phyloP scores from a whole-genome alignment of 2,329 filamentous ascomycete species.

The Xylaria sp. region DNA sequence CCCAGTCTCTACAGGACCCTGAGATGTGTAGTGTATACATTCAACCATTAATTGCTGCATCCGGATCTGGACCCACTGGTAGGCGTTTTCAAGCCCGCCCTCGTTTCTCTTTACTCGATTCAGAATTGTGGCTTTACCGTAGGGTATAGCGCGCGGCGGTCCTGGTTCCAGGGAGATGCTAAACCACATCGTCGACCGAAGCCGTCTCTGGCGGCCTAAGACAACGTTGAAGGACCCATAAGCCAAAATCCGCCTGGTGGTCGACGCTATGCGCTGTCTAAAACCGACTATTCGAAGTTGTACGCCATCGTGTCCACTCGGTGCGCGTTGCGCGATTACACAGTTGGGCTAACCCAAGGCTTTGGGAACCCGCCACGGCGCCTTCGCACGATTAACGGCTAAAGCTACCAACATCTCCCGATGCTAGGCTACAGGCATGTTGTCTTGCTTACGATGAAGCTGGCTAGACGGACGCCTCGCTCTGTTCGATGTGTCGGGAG shows the following conservation, averaged over 20 bases:
- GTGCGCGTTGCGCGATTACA: not conserved
- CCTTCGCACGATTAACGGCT: constrained; percentile 20
- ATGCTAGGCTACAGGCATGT: constrained; percentile 4
- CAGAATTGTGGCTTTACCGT: constrained; percentile 32
- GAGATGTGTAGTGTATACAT: constrained; percentile 10
- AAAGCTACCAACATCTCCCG: constrained; percentile 19
- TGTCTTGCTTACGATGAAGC: constrained; percentile 11
- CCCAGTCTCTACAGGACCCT: constrained; percentile 14
- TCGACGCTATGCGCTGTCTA: constrained; percentile 19
- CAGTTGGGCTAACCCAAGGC: constrained; percentile 10
- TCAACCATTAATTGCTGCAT: constrained; percentile 16
- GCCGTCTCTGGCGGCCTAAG: constrained; percentile 21
- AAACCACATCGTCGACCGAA: constrained; percentile 21
- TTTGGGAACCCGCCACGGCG: constrained; percentile 17
- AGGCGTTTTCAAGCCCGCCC: constrained; percentile 35
- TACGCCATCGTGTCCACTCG: not conserved
- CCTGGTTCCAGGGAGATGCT: constrained; percentile 15
- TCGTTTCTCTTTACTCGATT: constrained; percentile 41
- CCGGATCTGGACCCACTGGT: constrained; percentile 33
- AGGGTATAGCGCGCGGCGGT: constrained; percentile 29
- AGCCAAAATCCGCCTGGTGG: constrained; percentile 8
- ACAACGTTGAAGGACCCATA: constrained; percentile 11
- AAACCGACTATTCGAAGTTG: not conserved
- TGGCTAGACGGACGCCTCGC: constrained; percentile 10
- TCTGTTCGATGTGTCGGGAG: constrained; percentile 1